phyloP scores from a whole-genome alignment of 2,329 filamentous ascomycete genomes.

The Pseudocercospora crystallina region DNA sequence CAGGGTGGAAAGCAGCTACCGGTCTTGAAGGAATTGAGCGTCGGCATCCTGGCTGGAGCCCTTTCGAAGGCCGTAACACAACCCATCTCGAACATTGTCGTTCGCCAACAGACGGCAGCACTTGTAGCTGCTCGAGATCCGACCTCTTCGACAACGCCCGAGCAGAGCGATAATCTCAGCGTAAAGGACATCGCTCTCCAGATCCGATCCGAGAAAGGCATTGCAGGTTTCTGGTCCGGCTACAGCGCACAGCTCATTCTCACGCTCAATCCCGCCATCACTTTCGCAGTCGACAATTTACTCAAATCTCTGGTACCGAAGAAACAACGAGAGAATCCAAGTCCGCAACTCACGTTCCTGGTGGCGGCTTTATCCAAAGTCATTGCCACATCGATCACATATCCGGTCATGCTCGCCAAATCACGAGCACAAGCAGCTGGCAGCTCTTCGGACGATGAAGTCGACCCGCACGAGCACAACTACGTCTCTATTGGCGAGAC shows the following conservation, averaged over 20 bases:
- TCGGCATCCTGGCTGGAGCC: constrained; percentile 73
- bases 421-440: constrained; percentile 67
- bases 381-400: constrained; percentile 72
- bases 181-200: constrained; percentile 60
- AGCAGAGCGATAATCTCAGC: constrained; percentile 34
- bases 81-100: constrained; percentile 78
- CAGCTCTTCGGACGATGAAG: constrained; percentile 29
- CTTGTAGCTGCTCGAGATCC: constrained; percentile 46
- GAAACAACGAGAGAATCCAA: constrained; percentile 53
- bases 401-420: constrained; percentile 85
- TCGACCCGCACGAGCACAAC: constrained; percentile 18
- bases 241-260: constrained; percentile 79
- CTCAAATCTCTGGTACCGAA: constrained; percentile 63
- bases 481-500: constrained; percentile 13
- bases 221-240: constrained; percentile 80
- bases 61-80: constrained; percentile 75
- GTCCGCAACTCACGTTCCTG: constrained; percentile 59
- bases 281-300: constrained; percentile 77
- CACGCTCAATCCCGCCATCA: constrained; percentile 82
- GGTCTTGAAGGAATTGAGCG: constrained; percentile 69
- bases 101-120: constrained; percentile 72
- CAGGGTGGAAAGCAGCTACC: constrained; percentile 50
- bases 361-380: constrained; percentile 77
- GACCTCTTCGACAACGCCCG: constrained; percentile 27
- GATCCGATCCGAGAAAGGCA: constrained; percentile 68